phyloP scores from a whole-genome alignment of 768 basidiomycete species.

The Sporobolomyces roseus region DNA sequence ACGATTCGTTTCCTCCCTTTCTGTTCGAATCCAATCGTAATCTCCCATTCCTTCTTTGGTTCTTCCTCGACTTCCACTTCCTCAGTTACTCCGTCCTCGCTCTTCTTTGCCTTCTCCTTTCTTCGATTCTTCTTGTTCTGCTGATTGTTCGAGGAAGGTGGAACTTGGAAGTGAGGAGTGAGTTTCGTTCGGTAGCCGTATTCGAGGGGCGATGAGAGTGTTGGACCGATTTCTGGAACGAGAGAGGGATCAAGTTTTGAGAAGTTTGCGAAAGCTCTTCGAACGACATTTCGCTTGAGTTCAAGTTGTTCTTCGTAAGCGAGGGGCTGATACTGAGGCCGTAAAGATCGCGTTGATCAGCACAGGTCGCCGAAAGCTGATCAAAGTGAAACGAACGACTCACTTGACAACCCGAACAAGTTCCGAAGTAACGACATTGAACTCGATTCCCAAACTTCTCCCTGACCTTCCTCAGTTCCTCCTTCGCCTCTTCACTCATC shows the following conservation, averaged over 20 bases:
- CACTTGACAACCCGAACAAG: conserved; percentile 84
- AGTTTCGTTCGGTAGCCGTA: conserved; percentile 95
- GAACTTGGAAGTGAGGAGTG: conserved; percentile 89
- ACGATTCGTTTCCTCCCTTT: conserved; percentile 68
- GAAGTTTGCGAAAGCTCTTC: conserved; percentile 76
- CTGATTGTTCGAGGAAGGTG: conserved; percentile 58
- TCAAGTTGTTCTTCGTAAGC: conserved; percentile 80
- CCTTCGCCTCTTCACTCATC: conserved; percentile 44
- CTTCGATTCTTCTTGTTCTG: conserved; percentile 45
- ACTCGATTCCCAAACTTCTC: conserved; percentile 59
- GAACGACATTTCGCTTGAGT: conserved; percentile 77
- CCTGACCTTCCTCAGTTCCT: conserved; percentile 47
- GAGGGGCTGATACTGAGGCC: conserved; percentile 67
- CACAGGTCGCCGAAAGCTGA: background rate
- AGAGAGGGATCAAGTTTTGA: conserved; percentile 58
- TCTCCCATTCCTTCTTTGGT: conserved; percentile 54
- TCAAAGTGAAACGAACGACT: conserved; percentile 26
- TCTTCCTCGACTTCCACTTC: conserved; percentile 27
- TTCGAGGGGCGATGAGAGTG: conserved; percentile 79
- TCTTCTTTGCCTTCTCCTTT: background rate
- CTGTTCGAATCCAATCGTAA: conserved; percentile 84
- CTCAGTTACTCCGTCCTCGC: background rate
- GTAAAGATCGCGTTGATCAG: background rate
- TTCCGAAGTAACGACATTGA: conserved; percentile 80
- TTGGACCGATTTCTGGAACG: conserved; percentile 66